These are phyloP conservation scores for Pichia californica DNA, from an alignment of 805 yeast genomes.

Conservation along the genomic window DNA sequence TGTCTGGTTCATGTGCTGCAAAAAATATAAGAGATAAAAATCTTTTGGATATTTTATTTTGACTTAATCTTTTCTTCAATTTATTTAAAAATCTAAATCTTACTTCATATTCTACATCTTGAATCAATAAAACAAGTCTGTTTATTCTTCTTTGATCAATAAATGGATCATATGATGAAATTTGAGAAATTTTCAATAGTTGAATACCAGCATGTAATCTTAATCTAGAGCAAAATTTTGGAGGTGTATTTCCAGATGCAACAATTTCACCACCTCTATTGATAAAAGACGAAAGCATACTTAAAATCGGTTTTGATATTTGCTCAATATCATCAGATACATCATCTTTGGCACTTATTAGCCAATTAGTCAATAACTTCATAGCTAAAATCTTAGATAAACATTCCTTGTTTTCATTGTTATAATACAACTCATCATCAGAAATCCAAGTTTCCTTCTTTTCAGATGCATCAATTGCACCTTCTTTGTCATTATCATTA, in stretches of 20 bases:
- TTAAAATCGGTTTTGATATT: conserved; percentile 57
- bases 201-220: conserved; percentile 63
- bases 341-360: conserved; percentile 32
- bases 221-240: conserved; percentile 49
- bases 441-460: conserved; percentile 28
- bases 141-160: conserved; percentile 48
- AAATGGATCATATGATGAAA: conserved; percentile 43
- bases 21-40: conserved; percentile 66
- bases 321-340: conserved; percentile 34
- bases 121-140: conserved; percentile 50
- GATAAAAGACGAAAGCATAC: conserved; percentile 58
- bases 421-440: conserved; percentile 18
- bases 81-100: conserved; percentile 44
- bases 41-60: conserved; percentile 51
- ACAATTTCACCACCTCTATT: conserved; percentile 77
- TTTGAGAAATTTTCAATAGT: conserved; percentile 57
- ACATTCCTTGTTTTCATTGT: conserved; percentile 14
- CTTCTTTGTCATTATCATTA: conserved; percentile 26
- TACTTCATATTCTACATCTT: conserved; percentile 58
- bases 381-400: conserved; percentile 35
- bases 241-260: conserved; percentile 50
- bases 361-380: conserved; percentile 52
- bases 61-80: conserved; percentile 45
- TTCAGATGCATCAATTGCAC: not conserved
- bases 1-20: conserved; percentile 69